Conservation (phyloP, 1,284 basidiomycete genomes). For the Heterobasidion irregulare region DNA sequence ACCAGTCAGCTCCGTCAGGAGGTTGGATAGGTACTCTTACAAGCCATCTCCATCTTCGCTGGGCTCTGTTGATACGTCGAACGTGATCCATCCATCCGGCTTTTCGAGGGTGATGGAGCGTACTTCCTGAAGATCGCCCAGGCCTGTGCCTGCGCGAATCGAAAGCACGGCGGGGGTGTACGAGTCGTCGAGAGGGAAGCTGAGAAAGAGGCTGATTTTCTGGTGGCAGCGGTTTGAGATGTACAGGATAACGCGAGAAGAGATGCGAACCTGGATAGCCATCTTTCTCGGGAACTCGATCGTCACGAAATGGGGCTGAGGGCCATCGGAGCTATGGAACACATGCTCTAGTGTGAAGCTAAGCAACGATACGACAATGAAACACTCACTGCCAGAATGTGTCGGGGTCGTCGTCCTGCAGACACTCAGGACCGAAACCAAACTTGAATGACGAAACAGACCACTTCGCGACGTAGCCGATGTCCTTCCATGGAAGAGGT, state of each 20-base stretch:
- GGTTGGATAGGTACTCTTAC: conserved; percentile 29
- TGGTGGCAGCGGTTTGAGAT: conserved; percentile 21
- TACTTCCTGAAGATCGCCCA: conserved; percentile 89
- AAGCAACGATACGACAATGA: neutral
- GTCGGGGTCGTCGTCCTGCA: conserved; percentile 81
- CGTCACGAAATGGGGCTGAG: conserved; percentile 94
- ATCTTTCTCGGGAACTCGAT: conserved; percentile 91
- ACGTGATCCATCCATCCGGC: conserved; percentile 93
- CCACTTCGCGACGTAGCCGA: conserved; percentile 85
- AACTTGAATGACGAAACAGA: conserved; percentile 97
- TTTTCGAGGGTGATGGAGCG: conserved; percentile 79
- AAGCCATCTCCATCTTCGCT: conserved; percentile 70
- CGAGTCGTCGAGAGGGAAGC: conserved; percentile 87
- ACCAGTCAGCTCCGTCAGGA: neutral
- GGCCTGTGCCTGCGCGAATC: conserved; percentile 87
- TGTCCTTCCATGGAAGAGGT: conserved; percentile 64
- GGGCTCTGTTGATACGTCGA: conserved; percentile 76
- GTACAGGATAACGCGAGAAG: neutral
- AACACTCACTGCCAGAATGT: conserved; percentile 95
- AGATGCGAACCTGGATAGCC: conserved; percentile 64
- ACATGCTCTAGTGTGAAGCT: neutral
- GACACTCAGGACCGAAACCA: conserved; percentile 90
- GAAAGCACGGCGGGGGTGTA: conserved; percentile 93
- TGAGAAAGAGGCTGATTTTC: conserved; percentile 90
- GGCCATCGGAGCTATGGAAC: conserved; percentile 80